phyloP scores from a whole-genome alignment of 1,284 basidiomycete genomes.

The Omphalotus olearius region DNA sequence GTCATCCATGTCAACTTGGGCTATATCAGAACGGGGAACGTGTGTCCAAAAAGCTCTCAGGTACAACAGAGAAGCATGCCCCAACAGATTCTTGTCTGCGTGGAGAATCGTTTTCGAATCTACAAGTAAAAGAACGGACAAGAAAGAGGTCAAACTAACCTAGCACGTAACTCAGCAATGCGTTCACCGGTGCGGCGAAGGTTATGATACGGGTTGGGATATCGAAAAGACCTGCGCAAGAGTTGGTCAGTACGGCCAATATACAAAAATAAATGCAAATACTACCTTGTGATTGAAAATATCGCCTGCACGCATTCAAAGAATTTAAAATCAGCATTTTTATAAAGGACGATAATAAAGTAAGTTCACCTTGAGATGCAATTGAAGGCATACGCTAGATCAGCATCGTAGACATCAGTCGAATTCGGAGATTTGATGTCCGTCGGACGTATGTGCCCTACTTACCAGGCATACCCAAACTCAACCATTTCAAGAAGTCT shows the following conservation, averaged over 20 bases:
- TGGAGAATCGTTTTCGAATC: no score
- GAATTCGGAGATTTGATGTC: neutral
- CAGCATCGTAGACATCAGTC: neutral
- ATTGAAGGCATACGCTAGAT: constrained; percentile 75
- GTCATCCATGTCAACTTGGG: no score
- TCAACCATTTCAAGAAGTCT: constrained; percentile 73
- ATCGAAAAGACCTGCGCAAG: constrained; percentile 59
- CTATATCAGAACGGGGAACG: no score
- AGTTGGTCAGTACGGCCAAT: no score
- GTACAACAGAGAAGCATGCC: no score
- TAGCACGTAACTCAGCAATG: constrained; percentile 79
- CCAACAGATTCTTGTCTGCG: no score
- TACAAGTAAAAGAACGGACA: no score
- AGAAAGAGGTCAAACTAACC: constrained; percentile 34
- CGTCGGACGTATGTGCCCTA: constrained; percentile 6
- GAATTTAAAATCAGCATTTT: constrained; percentile 13
- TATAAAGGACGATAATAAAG: constrained; percentile 16
- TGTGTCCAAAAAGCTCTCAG: no score
- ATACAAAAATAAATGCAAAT: no score
- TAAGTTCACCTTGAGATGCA: constrained; percentile 52
- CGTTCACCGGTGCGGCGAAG: constrained; percentile 85
- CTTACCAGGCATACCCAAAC: constrained; percentile 72
- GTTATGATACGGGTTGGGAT: constrained; percentile 86
- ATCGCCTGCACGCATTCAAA: constrained; percentile 47
- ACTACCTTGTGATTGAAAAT: constrained; percentile 76